A percentile compares a stretch with the other conserved stretches of the same genome.
Conservation (phyloP, 192 early-diverging fungal species). For the Physocladia obscura region DNA sequence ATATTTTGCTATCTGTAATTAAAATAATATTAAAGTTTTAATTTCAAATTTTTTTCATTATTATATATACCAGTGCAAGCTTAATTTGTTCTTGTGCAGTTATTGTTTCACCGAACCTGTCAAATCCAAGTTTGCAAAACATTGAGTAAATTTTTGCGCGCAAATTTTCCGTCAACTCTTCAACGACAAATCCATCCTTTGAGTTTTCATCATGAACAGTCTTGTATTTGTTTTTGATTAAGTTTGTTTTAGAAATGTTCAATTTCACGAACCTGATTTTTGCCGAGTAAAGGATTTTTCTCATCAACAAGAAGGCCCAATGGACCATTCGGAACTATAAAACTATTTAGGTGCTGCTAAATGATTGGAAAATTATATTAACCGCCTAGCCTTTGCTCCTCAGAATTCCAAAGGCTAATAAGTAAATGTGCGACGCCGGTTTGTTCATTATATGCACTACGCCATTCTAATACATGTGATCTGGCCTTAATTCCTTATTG, state of each 20-base stretch:
- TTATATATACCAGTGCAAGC: conserved; percentile 31
- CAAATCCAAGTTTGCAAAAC: conserved; percentile 50
- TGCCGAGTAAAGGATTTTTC: conserved; percentile 24
- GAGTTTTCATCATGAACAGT: background rate
- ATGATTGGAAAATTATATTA: background rate
- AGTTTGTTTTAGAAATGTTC: background rate
- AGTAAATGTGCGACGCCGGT: conserved; percentile 33
- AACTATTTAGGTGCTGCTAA: background rate
- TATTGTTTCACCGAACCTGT: conserved; percentile 14
- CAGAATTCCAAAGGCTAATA: conserved; percentile 42
- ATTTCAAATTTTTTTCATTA: background rate
- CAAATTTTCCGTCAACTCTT: conserved; percentile 34
- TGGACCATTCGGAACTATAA: background rate
- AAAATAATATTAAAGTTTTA: background rate
- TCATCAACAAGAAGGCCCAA: conserved; percentile 20
- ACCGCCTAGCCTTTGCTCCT: conserved; percentile 43
- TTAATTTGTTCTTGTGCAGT: conserved; percentile 32
- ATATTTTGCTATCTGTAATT: conserved; percentile 42
- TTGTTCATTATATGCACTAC: conserved; percentile 16
- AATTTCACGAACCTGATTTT: background rate
- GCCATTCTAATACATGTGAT: conserved; percentile 36
- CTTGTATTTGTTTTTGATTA: background rate
- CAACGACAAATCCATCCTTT: conserved; percentile 29
- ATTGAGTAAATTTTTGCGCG: conserved; percentile 48
- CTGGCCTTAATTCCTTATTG: conserved; percentile 28